Evolutionary conservation across 495 filamentous ascomycete species (phyloP).

Genomic region (Neurospora tetraspora): DNA sequence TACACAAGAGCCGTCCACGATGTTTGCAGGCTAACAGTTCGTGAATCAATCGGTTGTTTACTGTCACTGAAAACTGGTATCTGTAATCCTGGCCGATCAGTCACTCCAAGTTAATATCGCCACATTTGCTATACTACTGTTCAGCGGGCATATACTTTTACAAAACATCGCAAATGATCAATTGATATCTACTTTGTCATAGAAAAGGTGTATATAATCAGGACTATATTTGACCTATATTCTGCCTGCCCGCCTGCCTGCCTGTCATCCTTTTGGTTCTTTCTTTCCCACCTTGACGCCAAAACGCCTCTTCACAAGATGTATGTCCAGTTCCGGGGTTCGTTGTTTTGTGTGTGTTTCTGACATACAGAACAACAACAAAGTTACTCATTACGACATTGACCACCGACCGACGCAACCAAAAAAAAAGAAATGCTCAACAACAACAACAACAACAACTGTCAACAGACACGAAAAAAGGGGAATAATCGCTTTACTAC

Average conservation of each 20-base stretch:
- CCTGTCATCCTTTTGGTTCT: neutral
- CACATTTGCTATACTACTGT: neutral
- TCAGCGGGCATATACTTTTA: too few species aligned
- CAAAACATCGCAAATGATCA: too few species aligned
- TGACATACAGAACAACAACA: neutral
- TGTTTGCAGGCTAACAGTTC: neutral
- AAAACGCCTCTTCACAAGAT: slow-evolving; percentile 8
- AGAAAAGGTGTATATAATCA: neutral
- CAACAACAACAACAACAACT: neutral
- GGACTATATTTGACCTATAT: neutral
- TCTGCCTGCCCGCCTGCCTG: neutral
- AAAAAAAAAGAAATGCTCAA: neutral
- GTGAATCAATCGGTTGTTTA: neutral
- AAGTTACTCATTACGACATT: neutral
- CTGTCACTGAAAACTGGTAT: neutral
- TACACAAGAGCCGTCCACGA: neutral
- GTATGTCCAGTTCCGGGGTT: neutral
- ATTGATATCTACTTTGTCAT: too few species aligned
- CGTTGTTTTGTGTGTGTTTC: neutral
- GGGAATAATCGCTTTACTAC: slow-evolving; percentile 6
- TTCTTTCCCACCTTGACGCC: slow-evolving; percentile 7
- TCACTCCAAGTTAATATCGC: neutral
- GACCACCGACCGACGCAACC: neutral
- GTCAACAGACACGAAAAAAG: slow-evolving; percentile 1
- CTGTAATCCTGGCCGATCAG: neutral